Evolutionary conservation across 2,329 filamentous ascomycete genomes (phyloP), one percentile per base, ranked within the genome.

Genomic region (Penicillium palitans): DNA sequence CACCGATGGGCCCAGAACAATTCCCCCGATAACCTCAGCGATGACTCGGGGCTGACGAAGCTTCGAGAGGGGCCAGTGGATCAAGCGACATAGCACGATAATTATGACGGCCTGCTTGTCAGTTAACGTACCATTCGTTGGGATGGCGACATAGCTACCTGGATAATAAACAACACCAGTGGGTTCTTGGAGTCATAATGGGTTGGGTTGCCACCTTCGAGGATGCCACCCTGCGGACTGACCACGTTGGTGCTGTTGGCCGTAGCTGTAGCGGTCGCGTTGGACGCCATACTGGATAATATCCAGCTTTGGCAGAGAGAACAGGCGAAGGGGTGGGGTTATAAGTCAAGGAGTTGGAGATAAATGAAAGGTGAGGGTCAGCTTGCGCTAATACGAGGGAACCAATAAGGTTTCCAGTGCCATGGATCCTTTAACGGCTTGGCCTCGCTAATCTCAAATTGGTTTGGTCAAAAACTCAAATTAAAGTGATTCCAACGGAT

Each of bases 1-100:
- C 24, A 96, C 89, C 0, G 92, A 95, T 1, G 92, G 92, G 4
- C 92, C 92, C 1, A 96, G 83, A 39, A 96, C 75, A 69, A 95
- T 90, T 53, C 90, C 90, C n/a, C 89, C 90, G 55, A 93, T 86
- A 58, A 95, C 90, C 76, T 95, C 90, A 50, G 90, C 88, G 67
- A 95, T 93, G 65, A 95, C 90, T 47, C 89, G 86, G 62, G 90
- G 90, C 70, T 95, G 90, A 56, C 89, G 86, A 50, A 95, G 81
- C 68, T 87, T 88, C 66, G 88, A 88, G 6, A 93, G 83, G 10
- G 90, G 90, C 78, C 84, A 92, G 72, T 93, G 89, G 21, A 93
- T 80, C 45, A 90, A 74, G 33, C 88, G 87, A 68, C 88, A 91
- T 73, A 91, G 85, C 57, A 90, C 83, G 68, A 92, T 87, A 68